These are phyloP conservation scores for Harrya chromipes DNA, from an alignment of 768 basidiomycete species.

Conservation along the genomic window DNA sequence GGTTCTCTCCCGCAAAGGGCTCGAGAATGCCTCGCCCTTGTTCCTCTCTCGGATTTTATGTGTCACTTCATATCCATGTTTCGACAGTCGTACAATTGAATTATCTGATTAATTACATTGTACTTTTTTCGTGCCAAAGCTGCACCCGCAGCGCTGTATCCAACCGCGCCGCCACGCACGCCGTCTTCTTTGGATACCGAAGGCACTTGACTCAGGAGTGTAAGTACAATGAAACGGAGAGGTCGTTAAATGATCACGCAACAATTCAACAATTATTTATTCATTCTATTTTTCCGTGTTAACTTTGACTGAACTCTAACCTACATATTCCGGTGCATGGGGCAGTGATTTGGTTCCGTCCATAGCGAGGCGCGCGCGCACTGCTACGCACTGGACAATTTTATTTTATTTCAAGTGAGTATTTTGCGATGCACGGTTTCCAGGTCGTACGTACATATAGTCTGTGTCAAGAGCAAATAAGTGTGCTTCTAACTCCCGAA, in stretches of 20 bases:
- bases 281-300: no score
- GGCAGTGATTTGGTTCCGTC: background rate
- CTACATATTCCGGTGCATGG: background rate
- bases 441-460: conserved; percentile 6
- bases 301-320: no score
- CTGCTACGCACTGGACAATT: background rate
- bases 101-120: conserved; percentile 2
- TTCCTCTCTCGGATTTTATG: conserved; percentile 8
- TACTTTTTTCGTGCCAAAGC: background rate
- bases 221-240: no score
- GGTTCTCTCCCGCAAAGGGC: conserved; percentile 10
- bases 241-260: no score
- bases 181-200: background rate
- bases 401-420: conserved; percentile 1
- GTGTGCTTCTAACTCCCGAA: conserved; percentile 4
- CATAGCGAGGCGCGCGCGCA: background rate
- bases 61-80: conserved; percentile 3
- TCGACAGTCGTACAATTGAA: background rate
- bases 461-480: background rate
- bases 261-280: no score
- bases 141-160: background rate
- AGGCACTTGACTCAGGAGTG: no score
- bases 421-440: background rate
- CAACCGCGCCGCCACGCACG: background rate
- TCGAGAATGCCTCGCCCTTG: conserved; percentile 7